Evolutionary conservation across 305 asterid genomes (phyloP).

Genomic region (Salvia sclarea): DNA sequence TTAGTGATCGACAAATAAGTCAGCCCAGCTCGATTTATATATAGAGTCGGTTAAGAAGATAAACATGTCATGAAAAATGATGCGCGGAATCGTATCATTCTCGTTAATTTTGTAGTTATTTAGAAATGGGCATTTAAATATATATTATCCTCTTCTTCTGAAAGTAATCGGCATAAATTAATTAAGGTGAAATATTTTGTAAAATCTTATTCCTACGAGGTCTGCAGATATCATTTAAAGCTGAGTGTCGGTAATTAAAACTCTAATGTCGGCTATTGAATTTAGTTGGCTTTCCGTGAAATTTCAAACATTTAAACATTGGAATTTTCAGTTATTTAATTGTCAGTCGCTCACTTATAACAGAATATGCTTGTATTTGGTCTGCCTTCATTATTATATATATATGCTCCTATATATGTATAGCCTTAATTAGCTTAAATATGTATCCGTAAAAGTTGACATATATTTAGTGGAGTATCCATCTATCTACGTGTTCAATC

Average conservation of each 20-base stretch:
- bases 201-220: neutral
- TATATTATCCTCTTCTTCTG: neutral
- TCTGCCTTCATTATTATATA: too few relatives aligned
- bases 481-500: too few relatives aligned
- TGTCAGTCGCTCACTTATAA: neutral
- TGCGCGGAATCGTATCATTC: neutral
- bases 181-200: neutral
- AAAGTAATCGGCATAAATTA: neutral
- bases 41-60: constrained; percentile 18
- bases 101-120: neutral
- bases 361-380: neutral
- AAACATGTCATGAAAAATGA: neutral
- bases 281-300: too few relatives aligned
- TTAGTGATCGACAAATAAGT: neutral
- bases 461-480: too few relatives aligned
- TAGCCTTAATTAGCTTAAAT: too few relatives aligned
- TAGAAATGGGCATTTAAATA: neutral
- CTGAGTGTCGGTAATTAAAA: constrained; percentile 26
- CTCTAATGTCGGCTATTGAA: neutral
- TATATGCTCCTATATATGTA: too few relatives aligned
- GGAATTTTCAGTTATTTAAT: neutral
- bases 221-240: neutral
- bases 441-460: too few relatives aligned
- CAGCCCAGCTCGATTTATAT: neutral
- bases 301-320: neutral